phyloP scores from a whole-genome alignment of 2,329 filamentous ascomycete species.

The Laburnicola sp. region DNA sequence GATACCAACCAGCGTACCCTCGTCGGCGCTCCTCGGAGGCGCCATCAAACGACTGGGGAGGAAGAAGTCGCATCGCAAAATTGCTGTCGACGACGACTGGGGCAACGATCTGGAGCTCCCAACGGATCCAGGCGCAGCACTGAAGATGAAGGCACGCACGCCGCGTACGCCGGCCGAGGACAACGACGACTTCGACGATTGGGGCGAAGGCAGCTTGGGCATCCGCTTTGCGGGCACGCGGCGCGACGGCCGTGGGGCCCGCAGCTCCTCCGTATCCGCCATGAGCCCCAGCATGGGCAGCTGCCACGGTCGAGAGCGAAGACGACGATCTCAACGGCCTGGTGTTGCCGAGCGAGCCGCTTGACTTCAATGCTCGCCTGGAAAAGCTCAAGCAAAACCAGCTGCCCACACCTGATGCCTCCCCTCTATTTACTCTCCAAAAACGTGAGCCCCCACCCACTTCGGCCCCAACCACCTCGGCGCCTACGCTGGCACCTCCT shows the following conservation, averaged over 20 bases:
- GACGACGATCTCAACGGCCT: slow-evolving; percentile 92
- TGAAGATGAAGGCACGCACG: slow-evolving; percentile 51
- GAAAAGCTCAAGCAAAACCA: slow-evolving; percentile 66
- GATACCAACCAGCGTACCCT: slow-evolving; percentile 80
- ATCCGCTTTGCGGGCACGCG: slow-evolving; percentile 86
- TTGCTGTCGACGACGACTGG: slow-evolving; percentile 56
- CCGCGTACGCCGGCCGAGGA: slow-evolving; percentile 49
- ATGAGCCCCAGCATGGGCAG: slow-evolving; percentile 92
- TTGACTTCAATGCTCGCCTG: slow-evolving; percentile 80
- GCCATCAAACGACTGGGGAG: slow-evolving; percentile 86
- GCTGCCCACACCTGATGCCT: slow-evolving; percentile 24
- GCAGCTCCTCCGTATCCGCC: slow-evolving; percentile 84
- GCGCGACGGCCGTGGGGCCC: slow-evolving; percentile 75
- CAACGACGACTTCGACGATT: slow-evolving; percentile 88
- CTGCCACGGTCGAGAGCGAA: slow-evolving; percentile 88
- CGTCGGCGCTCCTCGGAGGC: slow-evolving; percentile 86
- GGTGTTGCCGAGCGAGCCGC: slow-evolving; percentile 76
- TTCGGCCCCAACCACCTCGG: slow-evolving; percentile 33
- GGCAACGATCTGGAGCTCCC: slow-evolving; percentile 55
- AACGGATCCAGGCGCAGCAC: slow-evolving; percentile 35
- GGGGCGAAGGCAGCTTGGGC: slow-evolving; percentile 90
- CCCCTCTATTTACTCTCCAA: slow-evolving; percentile 26
- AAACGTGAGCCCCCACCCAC: slow-evolving; percentile 33
- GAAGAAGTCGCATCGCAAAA: slow-evolving; percentile 49
- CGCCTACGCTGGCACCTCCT: slow-evolving; percentile 23